These are phyloP conservation scores for Pseudogymnoascus sp. DNA, from an alignment of 2,329 filamentous ascomycete genomes.

Conservation along the genomic window DNA sequence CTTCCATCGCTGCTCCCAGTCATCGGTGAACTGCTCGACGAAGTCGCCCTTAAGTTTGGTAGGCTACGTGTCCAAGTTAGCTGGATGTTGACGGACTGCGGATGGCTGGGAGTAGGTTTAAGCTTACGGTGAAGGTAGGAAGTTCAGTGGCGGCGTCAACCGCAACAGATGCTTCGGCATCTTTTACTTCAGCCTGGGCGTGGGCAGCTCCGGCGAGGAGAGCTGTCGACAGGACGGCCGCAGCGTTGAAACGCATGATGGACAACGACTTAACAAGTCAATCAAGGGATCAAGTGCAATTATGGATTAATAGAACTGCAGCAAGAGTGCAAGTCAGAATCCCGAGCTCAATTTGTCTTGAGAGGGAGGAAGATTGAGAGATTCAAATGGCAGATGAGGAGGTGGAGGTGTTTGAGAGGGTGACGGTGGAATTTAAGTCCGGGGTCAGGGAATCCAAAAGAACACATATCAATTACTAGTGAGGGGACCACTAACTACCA, in stretches of 20 bases:
- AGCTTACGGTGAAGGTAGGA: slow-evolving; percentile 18
- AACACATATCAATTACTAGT: slow-evolving; percentile 6
- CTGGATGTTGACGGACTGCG: neutral
- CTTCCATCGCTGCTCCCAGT: slow-evolving; percentile 92
- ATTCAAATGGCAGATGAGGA: slow-evolving; percentile 15
- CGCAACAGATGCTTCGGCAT: slow-evolving; percentile 34
- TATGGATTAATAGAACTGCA: slow-evolving; percentile 6
- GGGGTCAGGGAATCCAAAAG: slow-evolving; percentile 1
- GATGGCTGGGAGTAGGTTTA: neutral
- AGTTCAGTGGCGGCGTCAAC: slow-evolving; percentile 22
- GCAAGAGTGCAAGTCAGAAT: neutral
- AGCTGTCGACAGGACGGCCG: slow-evolving; percentile 68
- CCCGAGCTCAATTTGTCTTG: slow-evolving; percentile 6
- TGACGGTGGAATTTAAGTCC: slow-evolving; percentile 4
- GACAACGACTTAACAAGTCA: slow-evolving; percentile 16
- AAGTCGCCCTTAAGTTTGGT: slow-evolving; percentile 85
- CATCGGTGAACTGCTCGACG: slow-evolving; percentile 96
- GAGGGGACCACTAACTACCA: neutral
- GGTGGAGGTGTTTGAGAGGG: neutral
- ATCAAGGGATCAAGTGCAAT: slow-evolving; percentile 13
- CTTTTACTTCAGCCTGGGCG: slow-evolving; percentile 46
- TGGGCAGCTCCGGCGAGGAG: slow-evolving; percentile 62
- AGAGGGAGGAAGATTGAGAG: neutral
- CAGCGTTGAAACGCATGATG: slow-evolving; percentile 78
- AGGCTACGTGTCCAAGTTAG: slow-evolving; percentile 47